Percentiles rank a stretch among this genome's conserved stretches.
Conservation (phyloP, 352 stramenopile genomes). For the Saprolegnia parasitica region DNA sequence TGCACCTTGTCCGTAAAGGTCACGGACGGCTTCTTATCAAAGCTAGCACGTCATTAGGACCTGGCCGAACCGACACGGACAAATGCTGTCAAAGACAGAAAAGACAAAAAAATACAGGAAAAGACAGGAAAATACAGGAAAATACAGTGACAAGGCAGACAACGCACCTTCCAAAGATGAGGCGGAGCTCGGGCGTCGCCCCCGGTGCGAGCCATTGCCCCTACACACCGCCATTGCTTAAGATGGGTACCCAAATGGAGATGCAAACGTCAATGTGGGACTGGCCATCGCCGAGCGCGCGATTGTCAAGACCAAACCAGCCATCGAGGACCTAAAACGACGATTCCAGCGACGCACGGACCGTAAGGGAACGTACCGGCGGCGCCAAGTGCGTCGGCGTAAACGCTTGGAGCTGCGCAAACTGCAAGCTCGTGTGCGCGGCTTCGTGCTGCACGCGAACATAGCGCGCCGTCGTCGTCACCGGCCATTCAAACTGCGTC, state of each 20-base stretch:
- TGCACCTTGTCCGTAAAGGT: not conserved
- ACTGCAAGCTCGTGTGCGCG: constrained; percentile 41
- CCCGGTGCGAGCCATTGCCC: constrained; percentile 55
- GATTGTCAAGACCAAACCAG: constrained; percentile 49
- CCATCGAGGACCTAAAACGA: constrained; percentile 52
- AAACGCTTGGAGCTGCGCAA: constrained; percentile 66
- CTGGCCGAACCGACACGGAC: no score
- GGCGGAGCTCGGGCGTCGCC: constrained; percentile 37
- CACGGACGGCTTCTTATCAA: not conserved
- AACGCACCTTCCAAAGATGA: constrained; percentile 64
- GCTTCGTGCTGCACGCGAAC: constrained; percentile 57
- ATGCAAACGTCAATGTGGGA: constrained; percentile 41
- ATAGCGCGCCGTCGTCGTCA: constrained; percentile 37
- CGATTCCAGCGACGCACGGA: no score
- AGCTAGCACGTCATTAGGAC: not conserved
- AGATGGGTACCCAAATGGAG: no score
- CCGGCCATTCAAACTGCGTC: constrained; percentile 1
- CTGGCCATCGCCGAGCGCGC: constrained; percentile 37
- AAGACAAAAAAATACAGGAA: no score
- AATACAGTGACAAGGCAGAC: no score
- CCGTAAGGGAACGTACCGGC: no score
- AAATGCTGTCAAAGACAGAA: no score
- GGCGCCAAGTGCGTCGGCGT: constrained; percentile 2
- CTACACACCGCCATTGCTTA: not conserved
- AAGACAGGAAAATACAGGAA: no score